Conservation (phyloP, 148 eudicot genomes). For the Rhododendron simsii region DNA sequence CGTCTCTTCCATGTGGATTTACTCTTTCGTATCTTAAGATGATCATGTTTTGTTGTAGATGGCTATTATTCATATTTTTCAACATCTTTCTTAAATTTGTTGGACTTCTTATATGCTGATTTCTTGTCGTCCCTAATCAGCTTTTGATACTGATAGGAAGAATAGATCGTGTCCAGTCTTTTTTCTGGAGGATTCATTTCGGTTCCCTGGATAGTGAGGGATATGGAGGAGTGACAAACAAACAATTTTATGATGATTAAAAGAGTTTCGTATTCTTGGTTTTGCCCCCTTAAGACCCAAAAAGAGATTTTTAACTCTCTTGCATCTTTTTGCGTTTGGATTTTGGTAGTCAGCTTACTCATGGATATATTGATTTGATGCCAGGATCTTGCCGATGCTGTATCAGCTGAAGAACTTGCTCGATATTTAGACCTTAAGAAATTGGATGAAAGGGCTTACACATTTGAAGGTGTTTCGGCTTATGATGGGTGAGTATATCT, state of each 20-base stretch:
- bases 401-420: conserved; percentile 81
- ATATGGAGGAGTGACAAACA: neutral
- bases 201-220: neutral
- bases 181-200: neutral
- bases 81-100: neutral
- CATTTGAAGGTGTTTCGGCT: conserved; percentile 86
- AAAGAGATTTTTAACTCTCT: neutral
- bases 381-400: conserved; percentile 88
- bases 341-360: neutral
- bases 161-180: neutral
- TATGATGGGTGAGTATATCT: conserved; percentile 65
- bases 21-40: neutral
- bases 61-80: neutral
- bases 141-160: neutral
- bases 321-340: neutral
- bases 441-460: conserved; percentile 80
- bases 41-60: neutral
- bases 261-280: too few species aligned
- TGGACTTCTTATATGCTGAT: neutral
- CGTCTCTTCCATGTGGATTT: neutral
- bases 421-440: conserved; percentile 89
- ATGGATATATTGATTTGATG: neutral
- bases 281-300: neutral
- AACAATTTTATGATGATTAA: neutral
- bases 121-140: neutral